A percentile compares a stretch with the other conserved stretches of the same genome.
phyloP scores from a whole-genome alignment of 1,284 basidiomycete species.

The Ustilago curta region DNA sequence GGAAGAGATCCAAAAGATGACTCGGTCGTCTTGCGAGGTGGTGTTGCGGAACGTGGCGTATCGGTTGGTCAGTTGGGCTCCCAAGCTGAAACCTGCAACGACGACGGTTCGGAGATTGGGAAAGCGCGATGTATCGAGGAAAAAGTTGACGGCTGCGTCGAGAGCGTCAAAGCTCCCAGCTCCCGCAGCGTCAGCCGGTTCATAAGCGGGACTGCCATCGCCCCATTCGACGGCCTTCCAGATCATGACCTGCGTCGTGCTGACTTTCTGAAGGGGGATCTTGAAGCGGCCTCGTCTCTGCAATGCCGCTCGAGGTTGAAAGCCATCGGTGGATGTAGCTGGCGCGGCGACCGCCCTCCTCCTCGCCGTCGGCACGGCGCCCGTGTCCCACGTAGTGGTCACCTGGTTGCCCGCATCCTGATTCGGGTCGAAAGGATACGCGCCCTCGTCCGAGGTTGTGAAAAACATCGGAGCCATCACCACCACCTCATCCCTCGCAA shows the following conservation, averaged over 20 bases:
- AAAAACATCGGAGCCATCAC: slow-evolving; percentile 63
- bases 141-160: slow-evolving; percentile 53
- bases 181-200: slow-evolving; percentile 35
- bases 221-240: slow-evolving; percentile 59
- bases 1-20: slow-evolving; percentile 59
- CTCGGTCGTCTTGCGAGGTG: slow-evolving; percentile 35
- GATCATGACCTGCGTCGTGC: slow-evolving; percentile 46
- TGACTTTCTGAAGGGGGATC: slow-evolving; percentile 23
- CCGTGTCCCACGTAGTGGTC: slow-evolving; percentile 21
- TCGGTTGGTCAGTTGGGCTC: slow-evolving; percentile 59
- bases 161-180: slow-evolving; percentile 55
- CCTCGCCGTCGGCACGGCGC: slow-evolving; percentile 3
- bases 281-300: slow-evolving; percentile 2
- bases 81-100: slow-evolving; percentile 62
- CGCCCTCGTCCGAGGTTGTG: slow-evolving; percentile 49
- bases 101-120: slow-evolving; percentile 61
- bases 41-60: slow-evolving; percentile 55
- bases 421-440: slow-evolving; percentile 48
- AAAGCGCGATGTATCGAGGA: slow-evolving; percentile 50
- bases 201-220: slow-evolving; percentile 44
- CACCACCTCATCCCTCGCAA: slow-evolving; percentile 56
- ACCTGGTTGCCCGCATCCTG: slow-evolving; percentile 12
- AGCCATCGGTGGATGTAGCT: too few relatives aligned
- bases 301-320: not conserved
- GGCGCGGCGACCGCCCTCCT: not conserved